Evolutionary conservation across 1,284 basidiomycete genomes (phyloP).

Genomic region (Boletus mariae): DNA sequence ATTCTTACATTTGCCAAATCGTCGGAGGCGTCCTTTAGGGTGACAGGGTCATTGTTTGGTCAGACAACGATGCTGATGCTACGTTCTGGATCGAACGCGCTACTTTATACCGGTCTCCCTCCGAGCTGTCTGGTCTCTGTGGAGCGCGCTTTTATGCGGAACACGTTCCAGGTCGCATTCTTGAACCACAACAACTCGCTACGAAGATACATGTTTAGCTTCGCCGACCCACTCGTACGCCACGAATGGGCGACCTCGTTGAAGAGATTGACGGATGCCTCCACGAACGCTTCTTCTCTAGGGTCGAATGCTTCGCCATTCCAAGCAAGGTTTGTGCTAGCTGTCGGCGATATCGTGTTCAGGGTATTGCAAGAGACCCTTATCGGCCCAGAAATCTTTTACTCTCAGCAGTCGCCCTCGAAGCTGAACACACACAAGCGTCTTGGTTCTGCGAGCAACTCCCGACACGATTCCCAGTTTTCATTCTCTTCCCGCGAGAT

Average conservation of each 20-base stretch:
- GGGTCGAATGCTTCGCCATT: constrained; percentile 34
- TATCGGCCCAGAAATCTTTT: constrained; percentile 42
- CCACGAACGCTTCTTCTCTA: constrained; percentile 37
- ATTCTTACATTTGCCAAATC: constrained; percentile 74
- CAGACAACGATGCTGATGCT: constrained; percentile 77
- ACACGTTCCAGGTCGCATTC: constrained; percentile 90
- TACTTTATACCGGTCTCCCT: constrained; percentile 76
- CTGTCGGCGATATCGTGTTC: constrained; percentile 72
- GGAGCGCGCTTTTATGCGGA: constrained; percentile 90
- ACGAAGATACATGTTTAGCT: constrained; percentile 90
- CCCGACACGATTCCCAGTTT: constrained; percentile 27
- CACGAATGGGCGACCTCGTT: constrained; percentile 74
- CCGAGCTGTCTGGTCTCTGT: constrained; percentile 72
- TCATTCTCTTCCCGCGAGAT: constrained; percentile 22
- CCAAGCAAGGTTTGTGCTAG: constrained; percentile 50
- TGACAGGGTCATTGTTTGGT: constrained; percentile 81
- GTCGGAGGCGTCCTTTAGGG: constrained; percentile 79
- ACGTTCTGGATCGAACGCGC: constrained; percentile 74
- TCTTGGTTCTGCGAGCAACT: constrained; percentile 16
- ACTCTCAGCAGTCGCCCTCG: constrained; percentile 20
- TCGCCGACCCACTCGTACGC: constrained; percentile 70
- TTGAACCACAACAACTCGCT: constrained; percentile 63
- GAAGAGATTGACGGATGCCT: constrained; percentile 57
- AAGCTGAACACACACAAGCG: constrained; percentile 30
- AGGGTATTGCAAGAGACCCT: constrained; percentile 82